Base-by-base conservation (phyloP, 495 filamentous ascomycete genomes). In the Penicillium fimorum region DNA sequence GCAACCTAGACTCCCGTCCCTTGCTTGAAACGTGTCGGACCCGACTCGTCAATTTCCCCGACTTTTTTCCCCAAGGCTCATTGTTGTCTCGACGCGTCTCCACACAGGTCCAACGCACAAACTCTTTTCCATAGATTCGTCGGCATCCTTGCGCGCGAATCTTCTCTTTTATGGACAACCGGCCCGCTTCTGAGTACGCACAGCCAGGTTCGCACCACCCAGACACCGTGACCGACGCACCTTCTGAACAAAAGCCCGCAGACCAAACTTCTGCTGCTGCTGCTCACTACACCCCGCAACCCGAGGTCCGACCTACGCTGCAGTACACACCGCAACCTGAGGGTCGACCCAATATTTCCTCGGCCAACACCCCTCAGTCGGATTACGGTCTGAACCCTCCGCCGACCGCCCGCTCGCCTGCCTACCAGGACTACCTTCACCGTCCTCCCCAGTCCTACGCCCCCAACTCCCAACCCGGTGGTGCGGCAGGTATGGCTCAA, bases 131-230 rank as follows among this genome's bases (percentile, higher is more conserved):
- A 24, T 46, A 62, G 50, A 59, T 52, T 47, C 49, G 41, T 53
- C 56, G 38, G 44, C 57, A 37, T 43, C 44, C 40, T 47, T 51
- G 55, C 52, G 52, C 40, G 57, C 59, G 60, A 63, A 58, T 64
- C 50, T 45, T 62, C 44, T 68, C 66, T 72, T 74, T 70, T 72
- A 75, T 77, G 86, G 94, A 96, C 89, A 89, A 92, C 83, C 89
- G 89, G 83, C 84, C 87, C 81, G 83, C 89, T 70, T 78, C 89
- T 80, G 91, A 95, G 76, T 96, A 92, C 81, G 85, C 90, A 88
- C 92, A 96, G 87, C 87, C 91, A 96, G 93, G 92, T 96, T 95
- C 90, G 92, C 86, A 83, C 76, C 86, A 85, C 86, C 88, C 85
- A 79, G 30, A 48, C 47, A 49, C 44, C 47, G 30, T 46, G 42